Conservation (phyloP, 108 stramenopile genomes). For the Cyclotella cryptica region DNA sequence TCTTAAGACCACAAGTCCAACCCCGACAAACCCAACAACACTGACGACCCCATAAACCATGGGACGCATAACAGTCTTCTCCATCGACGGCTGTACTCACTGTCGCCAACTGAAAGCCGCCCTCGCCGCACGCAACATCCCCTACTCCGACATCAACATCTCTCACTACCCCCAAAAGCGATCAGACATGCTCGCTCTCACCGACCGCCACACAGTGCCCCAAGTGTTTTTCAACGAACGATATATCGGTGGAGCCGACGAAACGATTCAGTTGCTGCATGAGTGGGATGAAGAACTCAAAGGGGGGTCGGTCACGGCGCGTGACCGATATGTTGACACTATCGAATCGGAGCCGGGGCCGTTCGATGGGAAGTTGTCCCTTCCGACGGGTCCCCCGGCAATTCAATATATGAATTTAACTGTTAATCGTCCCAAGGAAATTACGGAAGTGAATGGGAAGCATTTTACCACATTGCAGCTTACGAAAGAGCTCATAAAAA, state of each 20-base stretch:
- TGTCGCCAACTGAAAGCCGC: slow-evolving; percentile 51
- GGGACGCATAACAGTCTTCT: slow-evolving; percentile 66
- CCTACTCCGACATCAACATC: slow-evolving; percentile 52
- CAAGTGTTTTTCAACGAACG: slow-evolving; percentile 61
- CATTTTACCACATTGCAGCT: slow-evolving; percentile 48
- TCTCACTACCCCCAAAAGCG: slow-evolving; percentile 38
- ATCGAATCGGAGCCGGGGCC: slow-evolving; percentile 38
- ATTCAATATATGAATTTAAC: slow-evolving; percentile 26
- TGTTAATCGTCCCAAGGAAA: slow-evolving; percentile 26
- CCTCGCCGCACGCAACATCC: slow-evolving; percentile 39
- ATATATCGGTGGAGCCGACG: slow-evolving; percentile 61
- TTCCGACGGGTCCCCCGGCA: slow-evolving; percentile 37
- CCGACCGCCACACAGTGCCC: slow-evolving; percentile 48
- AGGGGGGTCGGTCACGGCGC: neutral
- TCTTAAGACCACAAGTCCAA: too few relatives aligned
- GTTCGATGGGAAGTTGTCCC: slow-evolving; percentile 27
- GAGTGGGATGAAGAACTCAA: slow-evolving; percentile 52
- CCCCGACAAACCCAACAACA: too few relatives aligned
- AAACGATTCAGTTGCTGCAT: slow-evolving; percentile 39
- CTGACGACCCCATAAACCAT: slow-evolving; percentile 16
- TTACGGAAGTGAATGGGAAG: slow-evolving; percentile 45
- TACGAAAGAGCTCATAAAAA: slow-evolving; percentile 37
- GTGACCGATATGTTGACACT: slow-evolving; percentile 17
- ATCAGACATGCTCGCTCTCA: slow-evolving; percentile 53
- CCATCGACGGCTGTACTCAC: slow-evolving; percentile 44